phyloP scores from a whole-genome alignment of 495 filamentous ascomycete species.

The Xeromyces bisporus region DNA sequence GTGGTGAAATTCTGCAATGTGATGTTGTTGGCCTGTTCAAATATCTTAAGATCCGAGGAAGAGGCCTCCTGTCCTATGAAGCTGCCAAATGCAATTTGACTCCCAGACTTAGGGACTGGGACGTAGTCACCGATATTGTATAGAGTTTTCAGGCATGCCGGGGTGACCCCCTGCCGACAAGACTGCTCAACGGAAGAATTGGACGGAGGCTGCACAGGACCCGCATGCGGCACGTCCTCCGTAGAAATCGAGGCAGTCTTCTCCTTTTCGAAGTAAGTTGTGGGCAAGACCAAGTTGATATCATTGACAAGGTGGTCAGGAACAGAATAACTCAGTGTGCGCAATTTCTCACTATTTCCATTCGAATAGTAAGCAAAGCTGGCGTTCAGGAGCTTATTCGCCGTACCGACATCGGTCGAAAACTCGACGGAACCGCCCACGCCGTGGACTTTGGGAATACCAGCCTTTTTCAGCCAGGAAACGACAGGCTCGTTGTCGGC shows the following conservation, averaged over 20 bases:
- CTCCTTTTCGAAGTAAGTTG: conserved; percentile 38
- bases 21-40: conserved; percentile 18
- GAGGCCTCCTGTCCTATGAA: conserved; percentile 35
- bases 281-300: conserved; percentile 44
- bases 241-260: conserved; percentile 6
- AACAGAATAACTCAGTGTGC: conserved; percentile 47
- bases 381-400: conserved; percentile 33
- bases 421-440: conserved; percentile 32
- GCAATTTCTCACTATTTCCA: conserved; percentile 20
- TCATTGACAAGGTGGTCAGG: conserved; percentile 33
- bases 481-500: conserved; percentile 21
- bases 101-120: conserved; percentile 26
- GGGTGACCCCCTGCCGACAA: conserved; percentile 39
- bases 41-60: conserved; percentile 17
- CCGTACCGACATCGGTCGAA: conserved; percentile 27
- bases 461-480: conserved; percentile 34
- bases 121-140: conserved; percentile 40
- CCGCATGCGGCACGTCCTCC: conserved; percentile 3
- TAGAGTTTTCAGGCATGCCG: conserved; percentile 38
- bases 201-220: too few species aligned
- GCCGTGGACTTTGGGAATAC: conserved; percentile 27
- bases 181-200: conserved; percentile 17
- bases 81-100: conserved; percentile 38
- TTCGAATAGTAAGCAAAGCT: conserved; percentile 26
- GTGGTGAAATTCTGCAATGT: conserved; percentile 38